Evolutionary conservation across 2,329 filamentous ascomycete species (phyloP), one percentile per base, ranked within the genome.

Genomic region (Hypoxylon sp.): DNA sequence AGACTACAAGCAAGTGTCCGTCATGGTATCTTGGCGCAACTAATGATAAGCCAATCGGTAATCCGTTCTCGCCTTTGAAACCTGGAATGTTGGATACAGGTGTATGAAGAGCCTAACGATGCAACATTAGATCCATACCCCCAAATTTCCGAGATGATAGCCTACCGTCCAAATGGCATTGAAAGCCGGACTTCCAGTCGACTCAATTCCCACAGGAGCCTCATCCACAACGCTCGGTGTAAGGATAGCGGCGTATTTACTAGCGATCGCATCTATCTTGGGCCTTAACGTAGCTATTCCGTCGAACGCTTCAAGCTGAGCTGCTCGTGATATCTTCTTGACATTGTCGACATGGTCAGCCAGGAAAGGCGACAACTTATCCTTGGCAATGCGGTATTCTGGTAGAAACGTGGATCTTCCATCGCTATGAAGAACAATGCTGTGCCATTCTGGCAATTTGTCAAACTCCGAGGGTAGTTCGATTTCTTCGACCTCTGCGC

Each of bases 1-100:
- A 79, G 1, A 81, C 80, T 13, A 72, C 67, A 30, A 86, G 70
- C 25, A 85, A 70, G 60, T 79, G 79, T 46, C 78, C 75, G 67
- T 87, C 84, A 3, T 74, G 68, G 66, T 83, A 86, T 21, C 84
- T 76, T 1, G 82, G 79, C 0, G 80, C 80, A 0, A 88, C 82
- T 1, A 88, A 72, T 0, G 85, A 86, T 19, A 89, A 70, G 0
- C 90, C 89, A 38, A 91, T 82, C 0, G 89, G 90, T 81, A 91
- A 77, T 0, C 81, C 83, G 63, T 85, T 81, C 30, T 80, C 80
- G 0, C 89, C 89, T 34, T 81, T 77, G 69, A 91, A 91, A 0
- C 88, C 89, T 0, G 89, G 88, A 0, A 91, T 76, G 65, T 91
- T 91, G n/a, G 91, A 77, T 0, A 88, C 86, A 0, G 89, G 89